Base-by-base conservation (phyloP, 2,329 filamentous ascomycete genomes). In the Paraconiothyrium brasiliense region DNA sequence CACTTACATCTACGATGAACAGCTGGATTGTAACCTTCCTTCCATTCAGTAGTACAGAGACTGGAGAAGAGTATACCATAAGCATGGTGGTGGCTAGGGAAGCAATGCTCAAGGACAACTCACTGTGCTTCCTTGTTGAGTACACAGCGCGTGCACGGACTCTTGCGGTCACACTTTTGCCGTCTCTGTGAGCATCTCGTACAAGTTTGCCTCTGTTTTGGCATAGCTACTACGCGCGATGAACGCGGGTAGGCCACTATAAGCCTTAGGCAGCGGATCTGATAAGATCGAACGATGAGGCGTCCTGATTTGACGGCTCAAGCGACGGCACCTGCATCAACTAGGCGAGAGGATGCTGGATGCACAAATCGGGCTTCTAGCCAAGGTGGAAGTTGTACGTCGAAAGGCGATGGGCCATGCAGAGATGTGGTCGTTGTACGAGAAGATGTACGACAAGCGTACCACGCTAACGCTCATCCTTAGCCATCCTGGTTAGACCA, bases 81-180 rank as follows among this genome's bases (percentile, higher is more conserved):
- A 56, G 43, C 20, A 24, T 34, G 35, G 27, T 5, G 27, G n/a
- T 22, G n/a, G 30, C 2, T 2, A 37, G 27, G 27, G 6, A 16
- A 9, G 30, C 14, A 55, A 3, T 22, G 39, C 41, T 22, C 4
- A 20, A 20, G 10, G 5, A 37, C 20, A 30, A 47, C 54, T 56
- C 14, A 56, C 54, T 76, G 71, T 13, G 64, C 64, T 61, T 76
- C 73, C 34, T 72, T 72, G 55, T 77, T 75, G 39, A 70, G 69
- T 2, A 75, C 61, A 48, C 75, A 77, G 57, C 75, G 64, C 13
- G 63, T 59, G 52, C 71, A 71, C 24, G 66, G 67, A 3, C 54
- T 61, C 57, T 74, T 75, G 10, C 74, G 68, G 62, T 77, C 74
- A 54, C 75, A 77, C 61, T 75, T 75, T 49, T 76, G 74, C 27